Evolutionary conservation across 2,329 filamentous ascomycete species (phyloP), one percentile per base, ranked within the genome.

Genomic region (Claviceps pusilla): DNA sequence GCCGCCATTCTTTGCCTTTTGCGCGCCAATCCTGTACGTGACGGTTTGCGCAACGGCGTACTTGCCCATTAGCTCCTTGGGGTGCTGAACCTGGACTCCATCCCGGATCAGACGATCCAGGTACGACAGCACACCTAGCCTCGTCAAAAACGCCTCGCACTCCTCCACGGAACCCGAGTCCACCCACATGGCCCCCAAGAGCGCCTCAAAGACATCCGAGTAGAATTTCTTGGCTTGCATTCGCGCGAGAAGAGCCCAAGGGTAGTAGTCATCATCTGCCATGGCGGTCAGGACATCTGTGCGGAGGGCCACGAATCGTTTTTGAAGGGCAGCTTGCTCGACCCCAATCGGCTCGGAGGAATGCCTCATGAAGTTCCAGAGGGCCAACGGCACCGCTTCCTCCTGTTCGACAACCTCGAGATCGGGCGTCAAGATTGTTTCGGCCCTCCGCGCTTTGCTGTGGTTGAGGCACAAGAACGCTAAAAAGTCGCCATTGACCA

Each of bases 161-260:
- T 65, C 66, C 0, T 71, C 71, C 14, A 88, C 64, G 1, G 77
- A 75, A 0, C 85, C 86, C 0, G 76, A 86, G 65, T 97, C 93
- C 24, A 95, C 73, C 73, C 86, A 96, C 0, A 96, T 76, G 0
- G 89, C 90, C 0, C 87, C 91, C 0, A 97, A 68, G 0, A 94
- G 65, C 37, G 80, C 79, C 70, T 97, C 91, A 10, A 96, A 74
- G 7, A 96, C 70, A 65, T 96, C 90, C 0, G 86, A 91, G 67
- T 86, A 84, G 66, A 87, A 86, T 64, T 96, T 96, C 16, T 79
- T 79, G 0, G 83, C 76, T 14, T 76, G 74, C 0, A 94, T 71
- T 0, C 77, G 74, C 0, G 81, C 73, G 0, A 97, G 77, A 0
- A 81, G 67, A 1, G 78, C 73, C 91, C 91, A 97, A 0, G 91